Base-by-base conservation (phyloP, 495 filamentous ascomycete genomes). In the Xylaria venustula region DNA sequence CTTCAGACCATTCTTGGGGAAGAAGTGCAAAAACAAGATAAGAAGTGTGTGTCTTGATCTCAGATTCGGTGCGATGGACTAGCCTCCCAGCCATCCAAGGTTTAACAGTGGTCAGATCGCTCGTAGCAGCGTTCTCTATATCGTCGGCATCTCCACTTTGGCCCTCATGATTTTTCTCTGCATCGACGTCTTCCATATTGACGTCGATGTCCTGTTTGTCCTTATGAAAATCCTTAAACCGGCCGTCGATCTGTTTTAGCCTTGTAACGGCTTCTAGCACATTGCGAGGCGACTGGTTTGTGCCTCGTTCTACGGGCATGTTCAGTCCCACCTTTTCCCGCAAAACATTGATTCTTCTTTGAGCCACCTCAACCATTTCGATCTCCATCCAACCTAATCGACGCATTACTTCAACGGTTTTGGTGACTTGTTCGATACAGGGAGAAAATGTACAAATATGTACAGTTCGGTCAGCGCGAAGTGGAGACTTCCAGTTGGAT, bases 1-100 rank as follows among this genome's bases (percentile, higher is more conserved):
- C 90, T 49, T 85, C 88, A 0, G 77, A 86, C 95, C 94, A 98
- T 53, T 88, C 88, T 50, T 85, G 78, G 12, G 95, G 95, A 54
- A 99, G 75, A 5, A 94, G 76, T 1, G 95, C 94, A 82, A 99
- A 98, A 6, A 95, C 89, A 15, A 99, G 81, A 73, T 98, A 99
- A 12, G 87, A 91, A 0, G 94, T 99, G 74, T 99, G 94, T 9
- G 86, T 92, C 82, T 96, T 97, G 30, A 97, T 73, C 75, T 99
- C 93, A 1, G 86, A 80, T 75, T 98, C 94, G 5, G 87, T 83
- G 23, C 92, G 84, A 61, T 92, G 90, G 9, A 89, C 79, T 55
- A 97, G 64, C 19, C 86, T 84, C 5, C 94, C 94, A 41, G 90
- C 85, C 60, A 76, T 64, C 77, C 78, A 82, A 12, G 72, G 69